These are phyloP conservation scores for Coemansia sp. DNA, from an alignment of 192 early-diverging fungal species.

Conservation along the genomic window DNA sequence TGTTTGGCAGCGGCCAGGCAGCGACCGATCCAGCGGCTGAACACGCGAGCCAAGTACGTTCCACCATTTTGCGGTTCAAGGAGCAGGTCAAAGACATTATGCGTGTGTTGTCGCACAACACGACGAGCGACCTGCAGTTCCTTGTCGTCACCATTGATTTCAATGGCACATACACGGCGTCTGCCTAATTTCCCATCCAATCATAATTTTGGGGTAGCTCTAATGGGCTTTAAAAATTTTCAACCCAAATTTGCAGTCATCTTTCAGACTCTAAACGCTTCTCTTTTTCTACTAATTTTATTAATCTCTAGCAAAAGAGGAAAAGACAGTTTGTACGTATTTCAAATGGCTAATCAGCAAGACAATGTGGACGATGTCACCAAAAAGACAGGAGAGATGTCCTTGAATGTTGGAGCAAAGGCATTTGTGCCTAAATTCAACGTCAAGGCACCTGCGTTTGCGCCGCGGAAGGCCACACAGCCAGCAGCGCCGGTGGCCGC, in stretches of 20 bases:
- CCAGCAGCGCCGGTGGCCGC: not conserved
- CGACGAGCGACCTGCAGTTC: constrained; percentile 71
- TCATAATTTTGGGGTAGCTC: not conserved
- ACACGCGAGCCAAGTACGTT: constrained; percentile 49
- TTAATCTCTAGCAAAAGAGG: not conserved
- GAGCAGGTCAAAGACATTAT: constrained; percentile 58
- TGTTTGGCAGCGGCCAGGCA: constrained; percentile 15
- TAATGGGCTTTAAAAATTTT: constrained; percentile 3
- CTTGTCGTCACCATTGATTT: constrained; percentile 80
- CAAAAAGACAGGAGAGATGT: constrained; percentile 51
- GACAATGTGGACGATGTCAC: constrained; percentile 44
- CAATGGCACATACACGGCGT: constrained; percentile 65
- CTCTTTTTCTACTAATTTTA: not conserved
- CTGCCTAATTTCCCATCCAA: not conserved
- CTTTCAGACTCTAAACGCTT: not conserved
- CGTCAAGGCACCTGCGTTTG: constrained; percentile 1
- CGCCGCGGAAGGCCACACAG: not conserved
- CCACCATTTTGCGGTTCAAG: constrained; percentile 38
- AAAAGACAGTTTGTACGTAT: not conserved
- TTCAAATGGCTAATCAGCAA: constrained; percentile 32
- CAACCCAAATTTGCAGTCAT: not conserved
- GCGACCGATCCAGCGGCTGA: constrained; percentile 43
- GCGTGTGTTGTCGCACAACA: constrained; percentile 60
- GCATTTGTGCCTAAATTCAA: constrained; percentile 57
- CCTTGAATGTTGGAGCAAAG: constrained; percentile 63